These are phyloP conservation scores for Fusarium ramigenum DNA, from an alignment of 2,329 filamentous ascomycete genomes.

Conservation along the genomic window DNA sequence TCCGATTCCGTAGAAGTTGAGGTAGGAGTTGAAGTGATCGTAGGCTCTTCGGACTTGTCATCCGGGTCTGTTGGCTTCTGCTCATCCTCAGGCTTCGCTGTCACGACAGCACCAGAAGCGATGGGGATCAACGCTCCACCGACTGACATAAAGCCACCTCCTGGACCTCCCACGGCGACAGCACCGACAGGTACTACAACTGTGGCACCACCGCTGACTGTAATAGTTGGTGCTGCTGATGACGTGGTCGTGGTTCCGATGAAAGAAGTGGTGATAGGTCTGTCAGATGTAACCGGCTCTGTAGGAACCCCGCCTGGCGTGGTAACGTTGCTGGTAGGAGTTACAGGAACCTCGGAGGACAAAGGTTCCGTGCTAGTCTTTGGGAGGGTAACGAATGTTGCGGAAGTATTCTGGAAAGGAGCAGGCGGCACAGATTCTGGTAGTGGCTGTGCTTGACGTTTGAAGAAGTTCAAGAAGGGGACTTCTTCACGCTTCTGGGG, in stretches of 20 bases:
- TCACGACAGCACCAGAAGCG: neutral
- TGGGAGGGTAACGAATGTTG: neutral
- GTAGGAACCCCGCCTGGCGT: neutral
- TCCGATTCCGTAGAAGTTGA: neutral
- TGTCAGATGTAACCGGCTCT: neutral
- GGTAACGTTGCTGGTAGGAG: neutral
- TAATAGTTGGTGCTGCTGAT: neutral
- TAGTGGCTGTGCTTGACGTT: neutral
- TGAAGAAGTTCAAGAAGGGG: neutral
- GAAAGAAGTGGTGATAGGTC: neutral
- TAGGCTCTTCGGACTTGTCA: neutral
- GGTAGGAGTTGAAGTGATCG: neutral
- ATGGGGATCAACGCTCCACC: neutral
- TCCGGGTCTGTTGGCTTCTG: neutral
- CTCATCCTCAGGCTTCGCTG: neutral
- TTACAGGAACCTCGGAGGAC: neutral
- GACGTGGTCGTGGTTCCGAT: neutral
- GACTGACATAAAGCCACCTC: accelerated
- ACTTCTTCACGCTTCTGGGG: neutral
- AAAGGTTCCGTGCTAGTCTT: neutral
- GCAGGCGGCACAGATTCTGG: neutral
- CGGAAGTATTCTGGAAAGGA: neutral
- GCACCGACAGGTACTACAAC: neutral
- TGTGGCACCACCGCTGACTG: neutral
- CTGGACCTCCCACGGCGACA: no score